Conservation (phyloP, 2,329 filamentous ascomycete genomes). For the Ophiocordyceps camponoti-floridani region DNA sequence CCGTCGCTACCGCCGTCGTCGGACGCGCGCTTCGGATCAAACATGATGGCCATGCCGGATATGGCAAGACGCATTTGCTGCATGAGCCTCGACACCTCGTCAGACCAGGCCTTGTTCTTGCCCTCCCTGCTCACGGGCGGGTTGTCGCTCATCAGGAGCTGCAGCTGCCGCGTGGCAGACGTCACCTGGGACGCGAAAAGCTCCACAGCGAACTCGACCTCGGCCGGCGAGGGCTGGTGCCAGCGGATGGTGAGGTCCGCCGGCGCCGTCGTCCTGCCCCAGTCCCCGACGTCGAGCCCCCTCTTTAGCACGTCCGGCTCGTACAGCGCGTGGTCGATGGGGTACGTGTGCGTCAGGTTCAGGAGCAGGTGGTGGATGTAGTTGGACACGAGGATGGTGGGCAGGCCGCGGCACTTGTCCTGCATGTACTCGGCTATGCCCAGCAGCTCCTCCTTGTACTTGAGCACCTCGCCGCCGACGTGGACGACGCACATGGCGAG, state of each 20-base stretch:
- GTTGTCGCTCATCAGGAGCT: conserved; percentile 62
- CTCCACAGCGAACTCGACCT: conserved; percentile 77
- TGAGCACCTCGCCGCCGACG: conserved; percentile 75
- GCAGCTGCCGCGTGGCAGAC: conserved; percentile 56
- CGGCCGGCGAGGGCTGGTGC: conserved; percentile 67
- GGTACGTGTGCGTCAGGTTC: conserved; percentile 88
- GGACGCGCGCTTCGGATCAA: conserved; percentile 61
- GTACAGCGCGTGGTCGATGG: conserved; percentile 74
- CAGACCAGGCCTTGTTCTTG: conserved; percentile 97
- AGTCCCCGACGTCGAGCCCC: conserved; percentile 62
- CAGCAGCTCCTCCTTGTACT: conserved; percentile 76
- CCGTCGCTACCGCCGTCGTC: conserved; percentile 18
- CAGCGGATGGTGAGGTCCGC: conserved; percentile 69
- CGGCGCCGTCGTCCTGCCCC: conserved; percentile 64
- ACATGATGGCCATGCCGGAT: conserved; percentile 76
- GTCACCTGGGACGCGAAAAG: conserved; percentile 73
- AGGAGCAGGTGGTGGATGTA: conserved; percentile 92
- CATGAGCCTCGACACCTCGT: conserved; percentile 82
- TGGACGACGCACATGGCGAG: conserved; percentile 97
- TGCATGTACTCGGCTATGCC: conserved; percentile 94
- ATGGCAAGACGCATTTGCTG: conserved; percentile 77
- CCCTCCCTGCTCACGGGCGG: conserved; percentile 78
- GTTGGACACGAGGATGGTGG: conserved; percentile 92
- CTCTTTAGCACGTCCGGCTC: conserved; percentile 56
- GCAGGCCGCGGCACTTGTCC: conserved; percentile 79